Conservation (phyloP, 2,329 filamentous ascomycete species). For the Fusarium miscanthi region DNA sequence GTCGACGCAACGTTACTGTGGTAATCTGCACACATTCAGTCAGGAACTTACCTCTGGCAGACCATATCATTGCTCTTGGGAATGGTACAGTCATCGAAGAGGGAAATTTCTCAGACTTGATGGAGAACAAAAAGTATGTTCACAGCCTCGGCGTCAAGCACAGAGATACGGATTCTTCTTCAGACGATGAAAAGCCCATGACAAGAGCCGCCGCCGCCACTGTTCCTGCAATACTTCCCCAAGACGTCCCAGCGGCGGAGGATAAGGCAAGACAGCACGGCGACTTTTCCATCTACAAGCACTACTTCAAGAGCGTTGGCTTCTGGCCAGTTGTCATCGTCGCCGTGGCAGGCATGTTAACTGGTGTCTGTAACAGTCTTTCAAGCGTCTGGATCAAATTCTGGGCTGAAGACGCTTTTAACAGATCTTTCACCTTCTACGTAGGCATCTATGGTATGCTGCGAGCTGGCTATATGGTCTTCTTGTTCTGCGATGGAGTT, state of each 20-base stretch:
- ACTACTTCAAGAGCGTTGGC: constrained; percentile 50
- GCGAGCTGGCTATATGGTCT: constrained; percentile 23
- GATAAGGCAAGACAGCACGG: constrained; percentile 47
- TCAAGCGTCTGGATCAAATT: constrained; percentile 55
- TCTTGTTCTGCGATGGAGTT: constrained; percentile 28
- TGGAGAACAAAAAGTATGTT: constrained; percentile 52
- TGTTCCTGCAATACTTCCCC: neutral
- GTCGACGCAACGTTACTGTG: constrained; percentile 52
- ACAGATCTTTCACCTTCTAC: constrained; percentile 43
- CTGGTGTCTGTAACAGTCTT: constrained; percentile 46
- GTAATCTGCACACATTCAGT: constrained; percentile 54
- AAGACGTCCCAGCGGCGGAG: constrained; percentile 9
- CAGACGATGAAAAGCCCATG: neutral
- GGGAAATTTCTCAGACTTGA: constrained; percentile 44
- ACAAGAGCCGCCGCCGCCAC: neutral
- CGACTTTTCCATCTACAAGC: constrained; percentile 49
- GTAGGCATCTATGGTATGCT: constrained; percentile 49
- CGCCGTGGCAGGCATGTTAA: constrained; percentile 33
- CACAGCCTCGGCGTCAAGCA: constrained; percentile 51
- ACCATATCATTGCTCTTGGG: constrained; percentile 61
- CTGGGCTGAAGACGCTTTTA: constrained; percentile 51
- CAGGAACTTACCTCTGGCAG: constrained; percentile 49
- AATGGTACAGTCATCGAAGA: constrained; percentile 57
- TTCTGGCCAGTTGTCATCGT: constrained; percentile 30
- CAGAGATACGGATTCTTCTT: constrained; percentile 1